Conservation (phyloP, 2,329 filamentous ascomycete genomes). For the Fusarium mundagurra region DNA sequence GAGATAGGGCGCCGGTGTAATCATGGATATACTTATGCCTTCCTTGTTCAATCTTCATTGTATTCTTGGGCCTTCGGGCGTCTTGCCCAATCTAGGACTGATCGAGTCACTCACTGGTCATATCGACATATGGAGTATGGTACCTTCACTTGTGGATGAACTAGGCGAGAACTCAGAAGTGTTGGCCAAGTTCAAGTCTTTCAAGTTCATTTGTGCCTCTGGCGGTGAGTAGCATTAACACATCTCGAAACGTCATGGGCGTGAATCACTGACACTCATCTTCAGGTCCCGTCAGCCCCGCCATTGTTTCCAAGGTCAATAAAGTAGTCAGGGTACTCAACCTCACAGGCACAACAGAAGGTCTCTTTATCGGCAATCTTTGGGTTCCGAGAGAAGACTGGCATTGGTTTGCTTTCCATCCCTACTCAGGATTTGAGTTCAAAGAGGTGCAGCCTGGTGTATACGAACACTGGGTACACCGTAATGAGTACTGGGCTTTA, state of each 20-base stretch:
- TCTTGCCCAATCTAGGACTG: conserved; percentile 50
- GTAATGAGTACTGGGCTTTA: conserved; percentile 39
- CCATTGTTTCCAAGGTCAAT: conserved; percentile 44
- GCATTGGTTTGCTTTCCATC: conserved; percentile 48
- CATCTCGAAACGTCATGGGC: no score
- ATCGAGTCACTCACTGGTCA: conserved; percentile 47
- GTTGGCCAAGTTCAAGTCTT: conserved; percentile 43
- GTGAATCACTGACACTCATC: neutral
- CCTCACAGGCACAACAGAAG: conserved; percentile 48
- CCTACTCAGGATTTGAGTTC: conserved; percentile 49
- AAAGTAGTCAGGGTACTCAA: conserved; percentile 47
- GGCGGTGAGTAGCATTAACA: neutral
- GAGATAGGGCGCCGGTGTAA: conserved; percentile 49
- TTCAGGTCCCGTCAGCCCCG: conserved; percentile 42
- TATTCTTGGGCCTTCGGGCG: conserved; percentile 48
- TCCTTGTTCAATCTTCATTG: conserved; percentile 49
- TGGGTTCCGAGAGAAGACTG: conserved; percentile 42
- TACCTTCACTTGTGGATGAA: conserved; percentile 50
- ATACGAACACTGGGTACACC: conserved; percentile 48
- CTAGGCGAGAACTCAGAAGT: conserved; percentile 46
- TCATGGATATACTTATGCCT: conserved; percentile 54
- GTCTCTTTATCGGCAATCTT: conserved; percentile 48
- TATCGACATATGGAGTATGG: conserved; percentile 53
- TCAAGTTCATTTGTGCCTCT: conserved; percentile 50
- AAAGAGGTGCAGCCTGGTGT: conserved; percentile 44